Evolutionary conservation across 1,139 yeast species (phyloP).

Genomic region (Blastobotrys serpentis): DNA sequence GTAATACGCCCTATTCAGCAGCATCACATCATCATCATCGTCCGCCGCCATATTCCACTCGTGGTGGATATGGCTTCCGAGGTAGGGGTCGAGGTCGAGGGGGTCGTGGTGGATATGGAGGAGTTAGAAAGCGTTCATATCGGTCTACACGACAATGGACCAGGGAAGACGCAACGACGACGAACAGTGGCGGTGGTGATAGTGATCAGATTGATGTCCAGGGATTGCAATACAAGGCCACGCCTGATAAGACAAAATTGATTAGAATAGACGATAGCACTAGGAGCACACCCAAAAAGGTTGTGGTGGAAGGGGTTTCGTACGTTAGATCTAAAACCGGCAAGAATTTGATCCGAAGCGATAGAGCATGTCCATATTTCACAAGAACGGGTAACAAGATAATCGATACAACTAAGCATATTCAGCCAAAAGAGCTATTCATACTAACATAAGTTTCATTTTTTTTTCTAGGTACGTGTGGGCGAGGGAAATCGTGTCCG

Average conservation of each 20-base stretch:
- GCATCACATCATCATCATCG: not conserved
- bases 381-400: slow-evolving; percentile 36
- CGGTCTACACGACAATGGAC: slow-evolving; percentile 8
- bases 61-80: slow-evolving; percentile 18
- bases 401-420: not conserved
- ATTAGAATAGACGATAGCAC: slow-evolving; percentile 21
- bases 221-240: slow-evolving; percentile 27
- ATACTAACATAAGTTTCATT: slow-evolving; percentile 10
- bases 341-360: slow-evolving; percentile 25
- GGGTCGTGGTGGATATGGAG: slow-evolving; percentile 17
- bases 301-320: slow-evolving; percentile 30
- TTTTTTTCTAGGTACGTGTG: slow-evolving; percentile 49
- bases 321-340: slow-evolving; percentile 34
- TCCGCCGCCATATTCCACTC: slow-evolving; percentile 8
- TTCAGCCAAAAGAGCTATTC: not conserved
- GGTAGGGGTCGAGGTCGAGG: slow-evolving; percentile 21
- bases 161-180: not conserved
- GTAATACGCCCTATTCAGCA: not conserved
- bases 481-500: slow-evolving; percentile 52
- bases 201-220: slow-evolving; percentile 26
- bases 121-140: slow-evolving; percentile 10
- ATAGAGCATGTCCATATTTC: slow-evolving; percentile 33
- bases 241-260: slow-evolving; percentile 29
- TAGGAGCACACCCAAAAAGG: slow-evolving; percentile 27
- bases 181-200: not conserved